Evolutionary conservation across 1,139 yeast genomes (phyloP).

Genomic region (Suhomyces chickasaworum): DNA sequence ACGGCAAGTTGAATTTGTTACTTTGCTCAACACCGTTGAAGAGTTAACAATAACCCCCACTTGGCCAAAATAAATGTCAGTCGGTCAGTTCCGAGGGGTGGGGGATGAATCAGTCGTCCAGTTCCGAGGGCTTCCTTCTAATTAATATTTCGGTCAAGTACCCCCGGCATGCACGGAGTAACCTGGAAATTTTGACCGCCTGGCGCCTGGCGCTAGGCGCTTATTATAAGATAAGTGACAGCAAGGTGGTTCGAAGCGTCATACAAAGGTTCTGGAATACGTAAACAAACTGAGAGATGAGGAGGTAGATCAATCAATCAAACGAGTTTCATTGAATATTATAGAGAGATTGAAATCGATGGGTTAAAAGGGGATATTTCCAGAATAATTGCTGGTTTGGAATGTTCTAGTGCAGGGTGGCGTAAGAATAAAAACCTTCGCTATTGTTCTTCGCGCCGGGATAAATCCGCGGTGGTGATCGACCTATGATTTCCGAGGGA

Average conservation of each 20-base stretch:
- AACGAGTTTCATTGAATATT: neutral
- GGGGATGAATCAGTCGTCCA: too few species aligned
- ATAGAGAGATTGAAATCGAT: neutral
- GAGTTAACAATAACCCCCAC: constrained; percentile 1
- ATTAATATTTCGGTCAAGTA: neutral
- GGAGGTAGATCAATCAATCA: neutral
- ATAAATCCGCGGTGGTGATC: constrained; percentile 4
- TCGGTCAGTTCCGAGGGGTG: constrained; percentile 1
- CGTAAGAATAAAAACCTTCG: constrained; percentile 5
- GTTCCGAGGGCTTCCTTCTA: constrained; percentile 1
- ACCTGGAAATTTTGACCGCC: neutral
- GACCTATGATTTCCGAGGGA: constrained; percentile 2
- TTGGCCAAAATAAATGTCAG: neutral
- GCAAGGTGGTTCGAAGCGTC: neutral
- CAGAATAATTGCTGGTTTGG: neutral
- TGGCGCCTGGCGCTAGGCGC: constrained; percentile 1
- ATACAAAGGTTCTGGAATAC: neutral
- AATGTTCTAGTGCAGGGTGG: constrained; percentile 9
- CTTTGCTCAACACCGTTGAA: neutral
- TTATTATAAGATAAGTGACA: constrained; percentile 1
- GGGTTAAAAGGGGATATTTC: neutral
- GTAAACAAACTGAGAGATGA: neutral
- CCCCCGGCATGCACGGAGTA: constrained; percentile 5
- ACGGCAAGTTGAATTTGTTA: neutral
- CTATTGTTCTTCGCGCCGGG: constrained; percentile 5